phyloP scores from a whole-genome alignment of 2,329 filamentous ascomycete species.

The Fusarium anguioides region DNA sequence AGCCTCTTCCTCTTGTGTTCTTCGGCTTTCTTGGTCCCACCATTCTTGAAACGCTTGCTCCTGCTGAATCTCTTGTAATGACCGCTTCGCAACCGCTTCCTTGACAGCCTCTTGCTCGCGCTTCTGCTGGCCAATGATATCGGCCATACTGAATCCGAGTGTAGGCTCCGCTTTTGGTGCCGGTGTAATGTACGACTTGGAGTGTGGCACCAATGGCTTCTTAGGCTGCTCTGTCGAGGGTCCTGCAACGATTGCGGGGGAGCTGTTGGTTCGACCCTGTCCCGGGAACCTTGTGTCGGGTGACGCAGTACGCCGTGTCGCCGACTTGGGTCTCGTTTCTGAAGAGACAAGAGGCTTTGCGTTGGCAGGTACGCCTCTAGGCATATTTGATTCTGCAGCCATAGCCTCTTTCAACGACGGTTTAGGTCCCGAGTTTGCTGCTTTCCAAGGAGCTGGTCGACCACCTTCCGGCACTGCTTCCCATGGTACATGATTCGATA shows the following conservation, averaged over 20 bases:
- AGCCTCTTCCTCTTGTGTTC: constrained; percentile 73
- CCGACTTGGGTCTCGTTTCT: constrained; percentile 54
- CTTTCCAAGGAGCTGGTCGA: constrained; percentile 74
- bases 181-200: constrained; percentile 68
- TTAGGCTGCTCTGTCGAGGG: constrained; percentile 47
- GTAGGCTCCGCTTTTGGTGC: constrained; percentile 71
- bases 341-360: constrained; percentile 58
- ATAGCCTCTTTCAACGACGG: constrained; percentile 63
- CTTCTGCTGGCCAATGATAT: constrained; percentile 89
- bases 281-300: constrained; percentile 73
- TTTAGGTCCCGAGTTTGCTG: constrained; percentile 60
- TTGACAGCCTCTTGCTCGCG: constrained; percentile 84
- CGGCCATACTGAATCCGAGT: constrained; percentile 79
- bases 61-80: constrained; percentile 92
- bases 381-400: constrained; percentile 45
- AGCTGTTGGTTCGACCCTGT: constrained; percentile 58
- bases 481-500: constrained; percentile 55
- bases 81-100: constrained; percentile 88
- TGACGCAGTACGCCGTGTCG: constrained; percentile 64
- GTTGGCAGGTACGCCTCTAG: constrained; percentile 46
- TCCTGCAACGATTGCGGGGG: constrained; percentile 45
- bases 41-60: constrained; percentile 97
- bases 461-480: constrained; percentile 54
- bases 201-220: constrained; percentile 66
- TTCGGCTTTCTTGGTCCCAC: constrained; percentile 88